These are phyloP conservation scores for Lepiota subincarnata DNA, from an alignment of 768 basidiomycete species.

Conservation along the genomic window DNA sequence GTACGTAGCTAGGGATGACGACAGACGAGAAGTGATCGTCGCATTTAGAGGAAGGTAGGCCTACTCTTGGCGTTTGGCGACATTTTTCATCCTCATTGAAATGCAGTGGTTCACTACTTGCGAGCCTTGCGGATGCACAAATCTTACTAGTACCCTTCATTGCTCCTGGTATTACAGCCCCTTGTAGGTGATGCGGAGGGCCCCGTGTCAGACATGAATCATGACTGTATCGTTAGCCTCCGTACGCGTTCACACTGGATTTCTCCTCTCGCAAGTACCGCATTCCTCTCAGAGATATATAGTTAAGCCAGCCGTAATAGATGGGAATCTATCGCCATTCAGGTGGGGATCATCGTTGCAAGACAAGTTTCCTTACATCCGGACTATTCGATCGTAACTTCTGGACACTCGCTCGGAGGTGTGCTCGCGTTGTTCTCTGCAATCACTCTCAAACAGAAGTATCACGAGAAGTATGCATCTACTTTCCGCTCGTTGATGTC, in stretches of 20 bases:
- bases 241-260: constrained; percentile 44
- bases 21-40: constrained; percentile 42
- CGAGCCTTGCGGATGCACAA: constrained; percentile 39
- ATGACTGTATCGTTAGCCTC: constrained; percentile 24
- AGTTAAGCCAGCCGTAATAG: constrained; percentile 25
- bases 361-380: constrained; percentile 32
- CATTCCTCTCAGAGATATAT: neutral
- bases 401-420: constrained; percentile 55
- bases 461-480: constrained; percentile 30
- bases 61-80: neutral
- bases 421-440: constrained; percentile 46
- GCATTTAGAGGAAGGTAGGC: constrained; percentile 47
- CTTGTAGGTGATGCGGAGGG: constrained; percentile 23
- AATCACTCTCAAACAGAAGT: constrained; percentile 38
- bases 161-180: constrained; percentile 39
- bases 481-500: neutral
- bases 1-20: constrained; percentile 45
- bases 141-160: constrained; percentile 40
- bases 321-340: constrained; percentile 44
- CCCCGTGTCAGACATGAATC: neutral
- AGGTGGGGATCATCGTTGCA: constrained; percentile 33
- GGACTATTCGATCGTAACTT: constrained; percentile 37
- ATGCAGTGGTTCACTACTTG: constrained; percentile 35
- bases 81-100: no score
- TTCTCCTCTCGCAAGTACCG: constrained; percentile 40